These are phyloP conservation scores for Bocquillonia castaneifolia DNA, from an alignment of 441 rosid genomes.

Conservation along the genomic window DNA sequence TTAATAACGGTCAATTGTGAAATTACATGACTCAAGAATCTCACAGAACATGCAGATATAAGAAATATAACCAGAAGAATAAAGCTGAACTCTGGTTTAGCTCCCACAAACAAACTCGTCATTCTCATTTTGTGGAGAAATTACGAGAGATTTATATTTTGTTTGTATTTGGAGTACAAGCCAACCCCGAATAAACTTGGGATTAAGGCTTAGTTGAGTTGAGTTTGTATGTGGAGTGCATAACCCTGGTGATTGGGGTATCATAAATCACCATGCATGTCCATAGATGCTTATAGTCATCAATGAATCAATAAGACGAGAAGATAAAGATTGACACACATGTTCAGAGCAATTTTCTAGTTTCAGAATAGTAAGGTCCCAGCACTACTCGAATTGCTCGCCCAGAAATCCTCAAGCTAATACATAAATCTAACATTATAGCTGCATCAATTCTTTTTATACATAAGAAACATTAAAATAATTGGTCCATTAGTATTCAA, in stretches of 20 bases:
- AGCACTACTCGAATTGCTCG: not conserved
- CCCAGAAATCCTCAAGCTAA: not conserved
- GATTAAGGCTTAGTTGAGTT: too few relatives aligned
- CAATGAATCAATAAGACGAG: not conserved
- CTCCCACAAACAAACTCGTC: not conserved
- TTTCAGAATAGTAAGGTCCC: not conserved
- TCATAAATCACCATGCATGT: not conserved
- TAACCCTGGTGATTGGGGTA: too few relatives aligned
- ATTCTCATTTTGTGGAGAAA: not conserved
- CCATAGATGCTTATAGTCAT: not conserved
- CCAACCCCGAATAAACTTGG: too few relatives aligned
- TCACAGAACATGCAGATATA: not conserved
- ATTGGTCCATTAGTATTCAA: not conserved
- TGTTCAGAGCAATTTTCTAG: not conserved
- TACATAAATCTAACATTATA: not conserved
- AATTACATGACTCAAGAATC: not conserved
- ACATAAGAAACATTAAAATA: not conserved
- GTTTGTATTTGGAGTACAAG: not conserved
- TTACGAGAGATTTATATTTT: not conserved
- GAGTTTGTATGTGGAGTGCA: too few relatives aligned
- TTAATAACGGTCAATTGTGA: not conserved
- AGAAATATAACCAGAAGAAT: not conserved
- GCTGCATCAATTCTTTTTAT: not conserved
- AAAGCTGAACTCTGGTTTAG: too few relatives aligned
- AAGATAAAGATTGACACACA: not conserved